phyloP scores from a whole-genome alignment of 805 yeast genomes.

The Brettanomyces custersianus region DNA sequence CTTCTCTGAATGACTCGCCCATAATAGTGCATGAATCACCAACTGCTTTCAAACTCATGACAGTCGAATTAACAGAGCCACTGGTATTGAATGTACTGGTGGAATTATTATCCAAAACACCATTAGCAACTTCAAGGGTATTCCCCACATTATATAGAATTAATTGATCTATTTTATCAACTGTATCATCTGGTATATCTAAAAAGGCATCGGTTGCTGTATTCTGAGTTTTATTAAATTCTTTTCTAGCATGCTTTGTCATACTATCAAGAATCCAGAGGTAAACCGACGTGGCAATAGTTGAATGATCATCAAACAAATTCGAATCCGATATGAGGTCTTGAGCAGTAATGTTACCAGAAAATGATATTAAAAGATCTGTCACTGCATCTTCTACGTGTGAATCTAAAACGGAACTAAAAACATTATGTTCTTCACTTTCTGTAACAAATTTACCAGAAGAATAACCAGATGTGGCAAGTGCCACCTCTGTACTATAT shows the following conservation, averaged over 20 bases:
- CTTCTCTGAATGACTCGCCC: slow-evolving; percentile 36
- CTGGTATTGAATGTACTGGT: slow-evolving; percentile 5
- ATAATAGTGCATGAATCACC: slow-evolving; percentile 22
- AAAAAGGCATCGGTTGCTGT: slow-evolving; percentile 17
- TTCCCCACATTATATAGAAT: background rate
- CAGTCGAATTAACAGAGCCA: slow-evolving; percentile 8
- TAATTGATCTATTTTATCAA: no score
- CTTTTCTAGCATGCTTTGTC: no score
- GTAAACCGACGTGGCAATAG: no score
- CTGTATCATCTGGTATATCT: slow-evolving; percentile 4
- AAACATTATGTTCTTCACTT: slow-evolving; percentile 6
- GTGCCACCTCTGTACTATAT: slow-evolving; percentile 12
- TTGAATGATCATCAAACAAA: no score
- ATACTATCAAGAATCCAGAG: no score
- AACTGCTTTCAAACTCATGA: slow-evolving; percentile 38
- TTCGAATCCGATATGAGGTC: slow-evolving; percentile 1
- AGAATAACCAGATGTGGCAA: slow-evolving; percentile 14
- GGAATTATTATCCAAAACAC: slow-evolving; percentile 1
- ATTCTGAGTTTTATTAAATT: background rate
- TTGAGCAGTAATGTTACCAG: background rate
- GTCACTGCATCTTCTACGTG: slow-evolving; percentile 14
- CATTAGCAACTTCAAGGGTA: slow-evolving; percentile 1
- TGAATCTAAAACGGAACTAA: slow-evolving; percentile 15
- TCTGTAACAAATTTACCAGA: slow-evolving; percentile 6
- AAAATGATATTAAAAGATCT: slow-evolving; percentile 6